A percentile compares a stretch with the other conserved stretches of the same genome.
Conservation (phyloP, 2,329 filamentous ascomycete genomes). For the Hymenoscyphus scutula region DNA sequence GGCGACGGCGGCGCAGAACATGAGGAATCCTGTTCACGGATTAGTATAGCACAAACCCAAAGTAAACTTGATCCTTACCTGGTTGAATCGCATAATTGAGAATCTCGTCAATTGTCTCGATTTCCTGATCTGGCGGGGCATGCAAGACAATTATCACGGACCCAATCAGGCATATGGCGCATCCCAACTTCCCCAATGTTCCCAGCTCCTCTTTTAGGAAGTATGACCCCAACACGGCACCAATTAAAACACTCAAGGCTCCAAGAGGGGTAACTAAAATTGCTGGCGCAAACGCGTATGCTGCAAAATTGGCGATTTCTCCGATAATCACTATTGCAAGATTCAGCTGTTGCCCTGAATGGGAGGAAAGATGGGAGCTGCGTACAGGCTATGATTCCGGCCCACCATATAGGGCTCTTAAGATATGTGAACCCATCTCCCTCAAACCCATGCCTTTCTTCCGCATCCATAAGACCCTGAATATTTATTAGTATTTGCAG, state of each 20-base stretch:
- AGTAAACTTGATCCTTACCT: conserved; percentile 55
- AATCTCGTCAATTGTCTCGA: conserved; percentile 88
- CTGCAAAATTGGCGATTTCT: conserved; percentile 95
- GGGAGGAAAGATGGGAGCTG: conserved; percentile 18
- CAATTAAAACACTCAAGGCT: conserved; percentile 90
- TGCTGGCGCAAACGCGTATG: conserved; percentile 97
- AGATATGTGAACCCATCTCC: conserved; percentile 95
- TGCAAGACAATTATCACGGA: conserved; percentile 97
- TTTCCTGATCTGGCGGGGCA: conserved; percentile 89
- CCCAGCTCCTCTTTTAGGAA: conserved; percentile 89
- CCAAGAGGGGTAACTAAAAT: conserved; percentile 95
- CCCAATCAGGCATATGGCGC: conserved; percentile 92
- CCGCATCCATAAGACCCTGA: conserved; percentile 85
- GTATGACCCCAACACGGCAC: conserved; percentile 90
- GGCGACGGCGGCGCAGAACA: conserved; percentile 78
- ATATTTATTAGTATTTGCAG: conserved; percentile 24
- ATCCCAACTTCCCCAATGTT: conserved; percentile 88
- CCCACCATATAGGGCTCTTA: conserved; percentile 96
- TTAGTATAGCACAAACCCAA: neutral
- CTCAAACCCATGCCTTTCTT: conserved; percentile 90
- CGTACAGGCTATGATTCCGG: conserved; percentile 83
- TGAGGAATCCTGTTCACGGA: conserved; percentile 69
- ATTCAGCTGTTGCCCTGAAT: conserved; percentile 28
- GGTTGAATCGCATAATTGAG: conserved; percentile 86
- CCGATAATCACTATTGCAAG: conserved; percentile 72